Base-by-base conservation (phyloP, 345 rosid species). In the Bretschneidera sinensis region DNA sequence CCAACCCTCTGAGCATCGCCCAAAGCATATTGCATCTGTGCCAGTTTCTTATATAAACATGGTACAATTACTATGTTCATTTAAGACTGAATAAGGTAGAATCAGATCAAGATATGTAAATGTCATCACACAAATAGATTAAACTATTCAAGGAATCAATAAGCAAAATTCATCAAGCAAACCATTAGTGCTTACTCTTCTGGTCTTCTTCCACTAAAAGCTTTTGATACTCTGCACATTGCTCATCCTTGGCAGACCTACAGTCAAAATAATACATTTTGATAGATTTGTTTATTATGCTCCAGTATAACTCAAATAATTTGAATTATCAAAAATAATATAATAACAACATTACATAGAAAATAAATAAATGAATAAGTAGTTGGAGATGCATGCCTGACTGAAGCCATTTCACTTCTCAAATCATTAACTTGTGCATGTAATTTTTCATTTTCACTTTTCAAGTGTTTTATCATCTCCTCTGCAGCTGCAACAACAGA, bases 391-490 rank as follows among this genome's bases (percentile, higher is more conserved):
- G 54, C 74, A 66, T 77, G 70, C 98, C 91, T 84, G 61, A 74
- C 45, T 43, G 84, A 78, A 62, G 76, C 62, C 43, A 73, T 70
- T 69, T 88, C 81, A 71, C 20, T 71, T 76, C 62, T 81, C 74
- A 86, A 62, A 14, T 72, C 77, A 33, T 73, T 70, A 39, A 81
- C 73, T 64, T 71, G 76, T 23, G 54, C 73, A 13, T 55, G 58
- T 66, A 87, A 68, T 64, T 61, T 66, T 51, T 77, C 66, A 31
- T 89, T 87, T 73, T 92, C 91, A 73, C 68, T 71, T 69, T 61
- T 75, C 74, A 89, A 65, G 74, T 82, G 80, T 54, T 81, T 76
- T 57, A 83, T 77, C 69, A 89, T 43, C 71, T 85, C 88, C 73
- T 89, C 98, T 11, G 98, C 81, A 51, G 74, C 98, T 92, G 79